Percentiles rank a stretch among this genome's conserved stretches.
Evolutionary conservation across 345 rosid genomes (phyloP).

Genomic region (Abelmoschus esculentus): DNA sequence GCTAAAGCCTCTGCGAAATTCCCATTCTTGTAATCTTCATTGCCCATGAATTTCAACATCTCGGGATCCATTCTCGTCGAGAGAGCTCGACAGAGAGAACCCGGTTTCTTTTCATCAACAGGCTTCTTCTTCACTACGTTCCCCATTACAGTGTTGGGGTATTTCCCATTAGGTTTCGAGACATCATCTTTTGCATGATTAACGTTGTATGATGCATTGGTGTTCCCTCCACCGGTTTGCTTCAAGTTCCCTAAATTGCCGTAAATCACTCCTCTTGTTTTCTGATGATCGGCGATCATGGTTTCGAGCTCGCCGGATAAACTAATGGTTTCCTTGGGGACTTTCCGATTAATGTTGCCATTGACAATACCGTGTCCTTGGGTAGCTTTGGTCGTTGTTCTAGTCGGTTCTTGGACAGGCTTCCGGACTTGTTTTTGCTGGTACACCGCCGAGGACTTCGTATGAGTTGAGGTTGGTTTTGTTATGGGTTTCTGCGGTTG

Average conservation of each 20-base stretch:
- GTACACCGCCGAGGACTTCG: slow-evolving; percentile 19
- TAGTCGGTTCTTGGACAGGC: slow-evolving; percentile 8
- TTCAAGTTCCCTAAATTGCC: slow-evolving; percentile 75
- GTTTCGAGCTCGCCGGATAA: slow-evolving; percentile 87
- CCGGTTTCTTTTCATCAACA: slow-evolving; percentile 19
- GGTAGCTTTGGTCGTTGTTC: neutral
- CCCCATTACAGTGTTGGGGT: slow-evolving; percentile 38
- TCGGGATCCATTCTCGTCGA: slow-evolving; percentile 97
- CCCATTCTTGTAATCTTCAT: slow-evolving; percentile 94
- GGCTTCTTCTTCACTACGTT: slow-evolving; percentile 40
- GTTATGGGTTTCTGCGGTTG: slow-evolving; percentile 21
- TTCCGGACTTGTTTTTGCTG: slow-evolving; percentile 19
- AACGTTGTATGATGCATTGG: neutral
- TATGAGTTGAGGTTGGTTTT: slow-evolving; percentile 26
- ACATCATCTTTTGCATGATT: slow-evolving; percentile 15
- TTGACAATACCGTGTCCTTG: slow-evolving; percentile 19
- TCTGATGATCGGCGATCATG: slow-evolving; percentile 69
- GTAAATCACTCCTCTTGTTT: slow-evolving; percentile 48
- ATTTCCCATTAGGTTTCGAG: slow-evolving; percentile 18
- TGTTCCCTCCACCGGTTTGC: slow-evolving; percentile 32
- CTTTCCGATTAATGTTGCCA: slow-evolving; percentile 30
- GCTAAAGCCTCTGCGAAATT: slow-evolving; percentile 82
- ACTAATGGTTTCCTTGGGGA: slow-evolving; percentile 47
- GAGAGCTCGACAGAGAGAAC: slow-evolving; percentile 70
- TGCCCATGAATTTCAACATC: slow-evolving; percentile 85